A percentile compares a stretch with the other conserved stretches of the same genome.
Conservation (phyloP, 768 basidiomycete genomes). For the Leucogyrophana mollusca region DNA sequence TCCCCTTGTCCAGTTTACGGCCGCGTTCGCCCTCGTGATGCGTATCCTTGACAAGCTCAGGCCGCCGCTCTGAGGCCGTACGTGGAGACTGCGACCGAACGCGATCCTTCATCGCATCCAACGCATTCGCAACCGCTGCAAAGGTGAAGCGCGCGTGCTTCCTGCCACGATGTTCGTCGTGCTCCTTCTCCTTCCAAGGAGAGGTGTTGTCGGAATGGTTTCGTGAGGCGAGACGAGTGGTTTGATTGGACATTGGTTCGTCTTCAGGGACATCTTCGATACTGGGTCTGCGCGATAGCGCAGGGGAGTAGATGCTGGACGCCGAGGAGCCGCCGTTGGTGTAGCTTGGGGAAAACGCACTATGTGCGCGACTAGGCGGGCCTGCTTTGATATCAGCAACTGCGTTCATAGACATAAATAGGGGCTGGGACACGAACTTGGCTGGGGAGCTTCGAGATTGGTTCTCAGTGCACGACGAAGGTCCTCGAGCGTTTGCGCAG, state of each 20-base stretch:
- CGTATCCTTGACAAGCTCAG: constrained; percentile 9
- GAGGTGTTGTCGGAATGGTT: constrained; percentile 10
- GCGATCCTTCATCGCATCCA: constrained; percentile 43
- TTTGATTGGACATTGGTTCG: constrained; percentile 18
- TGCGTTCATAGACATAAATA: neutral
- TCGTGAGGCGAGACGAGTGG: constrained; percentile 13
- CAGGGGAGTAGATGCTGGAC: constrained; percentile 6
- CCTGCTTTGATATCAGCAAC: too few species aligned
- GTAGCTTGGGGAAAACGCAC: constrained; percentile 5
- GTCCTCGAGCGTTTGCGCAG: constrained; percentile 20
- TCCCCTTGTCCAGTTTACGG: constrained; percentile 32
- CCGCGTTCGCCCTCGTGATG: constrained; percentile 21
- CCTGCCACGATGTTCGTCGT: constrained; percentile 30
- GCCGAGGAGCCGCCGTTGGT: constrained; percentile 5
- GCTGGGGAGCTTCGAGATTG: constrained; percentile 7
- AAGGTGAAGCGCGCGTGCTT: constrained; percentile 52
- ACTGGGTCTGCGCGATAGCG: constrained; percentile 37
- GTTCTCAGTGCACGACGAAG: constrained; percentile 13
- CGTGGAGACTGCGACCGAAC: constrained; percentile 49
- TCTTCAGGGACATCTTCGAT: constrained; percentile 41
- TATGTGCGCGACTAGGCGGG: too few species aligned
- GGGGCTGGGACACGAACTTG: constrained; percentile 2
- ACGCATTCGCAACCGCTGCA: constrained; percentile 46
- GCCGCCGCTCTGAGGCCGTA: constrained; percentile 6
- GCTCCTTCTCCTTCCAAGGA: neutral